Base-by-base conservation (phyloP, 768 basidiomycete genomes). In the Suillus ampliporus region DNA sequence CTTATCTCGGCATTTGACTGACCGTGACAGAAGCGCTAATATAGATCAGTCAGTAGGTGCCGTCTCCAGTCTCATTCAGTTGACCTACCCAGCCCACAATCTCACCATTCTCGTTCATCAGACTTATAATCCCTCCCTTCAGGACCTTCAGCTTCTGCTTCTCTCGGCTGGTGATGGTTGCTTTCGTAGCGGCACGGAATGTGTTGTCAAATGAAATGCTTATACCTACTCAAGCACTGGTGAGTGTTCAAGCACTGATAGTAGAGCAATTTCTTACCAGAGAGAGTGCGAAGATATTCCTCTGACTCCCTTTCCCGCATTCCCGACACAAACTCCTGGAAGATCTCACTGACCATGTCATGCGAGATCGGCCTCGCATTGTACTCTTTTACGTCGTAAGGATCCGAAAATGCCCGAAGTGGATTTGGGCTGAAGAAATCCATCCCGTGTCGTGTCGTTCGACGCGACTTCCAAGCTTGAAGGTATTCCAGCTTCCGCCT, bases 301-400 rank as follows among this genome's bases (percentile, higher is more conserved):
- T 59, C 58, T 35, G 37, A 59, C 14, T 59, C 43, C 13, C 31
- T 44, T 23, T 46, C 47, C 51, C 38, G 46, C 5, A 21, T 51
- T 13, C 41, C 28, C 40, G 58, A 37, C 21, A 46, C 34, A 59
- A 73, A 72, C 10, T 67, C 57, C 26, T 54, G 41, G 54, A 64
- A 71, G 4, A 70, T 37, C 2, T 72, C 70, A 0, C 66, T 61
- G 13, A 74, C 65, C 13, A 71, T 19, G 28, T 74, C 69, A 40
- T 67, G 61, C 0, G 67, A 62, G 47, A 71, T 67, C 1, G 57
- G 61, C 31, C 26, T 43, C 28, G 48, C 61, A 38, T 40, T 61
- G 51, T 65, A 64, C 9, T 54, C 62, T 1, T 34, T 40, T 5
- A 19, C 7, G 31, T 68, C 43, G 0, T 59, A 40, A 10, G 51